These are phyloP conservation scores for Penicillium concentricum DNA, from an alignment of 2,329 filamentous ascomycete species.

Conservation along the genomic window DNA sequence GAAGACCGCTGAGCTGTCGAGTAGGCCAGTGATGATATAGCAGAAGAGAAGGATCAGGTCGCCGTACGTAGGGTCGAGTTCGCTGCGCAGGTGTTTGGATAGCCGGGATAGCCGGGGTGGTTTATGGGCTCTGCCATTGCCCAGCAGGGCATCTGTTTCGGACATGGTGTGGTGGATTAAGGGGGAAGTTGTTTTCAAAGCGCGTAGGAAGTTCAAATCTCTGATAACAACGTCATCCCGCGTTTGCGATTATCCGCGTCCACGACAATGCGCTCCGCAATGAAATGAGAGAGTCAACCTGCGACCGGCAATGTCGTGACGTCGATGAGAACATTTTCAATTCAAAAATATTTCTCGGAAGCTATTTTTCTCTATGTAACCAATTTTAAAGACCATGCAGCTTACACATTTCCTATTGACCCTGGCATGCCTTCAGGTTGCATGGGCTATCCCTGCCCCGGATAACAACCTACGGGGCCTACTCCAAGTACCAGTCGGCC, in stretches of 20 bases:
- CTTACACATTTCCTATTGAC: background rate
- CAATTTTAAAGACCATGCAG: background rate
- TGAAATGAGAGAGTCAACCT: background rate
- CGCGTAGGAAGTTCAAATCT: background rate
- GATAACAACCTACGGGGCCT: conserved; percentile 35
- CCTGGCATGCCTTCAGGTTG: conserved; percentile 1
- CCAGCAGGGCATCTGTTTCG: conserved; percentile 17
- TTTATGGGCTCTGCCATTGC: background rate
- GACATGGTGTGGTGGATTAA: background rate
- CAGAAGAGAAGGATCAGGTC: conserved; percentile 69
- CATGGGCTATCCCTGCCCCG: conserved; percentile 13
- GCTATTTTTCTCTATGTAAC: background rate
- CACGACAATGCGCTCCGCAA: too few relatives aligned
- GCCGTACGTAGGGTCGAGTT: conserved; percentile 62
- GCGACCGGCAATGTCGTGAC: background rate
- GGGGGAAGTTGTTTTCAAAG: background rate
- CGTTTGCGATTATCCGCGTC: background rate
- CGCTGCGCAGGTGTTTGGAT: conserved; percentile 19
- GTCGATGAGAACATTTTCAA: background rate
- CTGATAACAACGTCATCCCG: conserved; percentile 3
- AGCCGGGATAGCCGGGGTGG: background rate
- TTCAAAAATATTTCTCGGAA: too few relatives aligned
- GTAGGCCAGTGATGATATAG: conserved; percentile 73
- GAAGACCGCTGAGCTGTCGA: conserved; percentile 73
- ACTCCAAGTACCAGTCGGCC: conserved; percentile 23